Evolutionary conservation across 768 basidiomycete species (phyloP), one percentile per base, ranked within the genome.

Genomic region (Leucocoprinus birnbaumii): DNA sequence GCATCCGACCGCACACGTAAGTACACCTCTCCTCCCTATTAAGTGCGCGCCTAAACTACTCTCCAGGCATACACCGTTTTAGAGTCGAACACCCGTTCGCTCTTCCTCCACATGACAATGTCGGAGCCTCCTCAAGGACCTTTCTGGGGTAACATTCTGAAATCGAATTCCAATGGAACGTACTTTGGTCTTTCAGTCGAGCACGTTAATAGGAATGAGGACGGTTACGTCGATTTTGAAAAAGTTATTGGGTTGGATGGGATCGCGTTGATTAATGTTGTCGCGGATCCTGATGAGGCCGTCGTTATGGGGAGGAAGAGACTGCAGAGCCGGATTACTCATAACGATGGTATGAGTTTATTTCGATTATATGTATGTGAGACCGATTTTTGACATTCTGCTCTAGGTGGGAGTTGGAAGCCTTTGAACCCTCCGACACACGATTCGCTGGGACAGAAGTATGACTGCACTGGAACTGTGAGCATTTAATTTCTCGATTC

Each of bases 101-200:
- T 99, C 59, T 99, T 99, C 84, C 68, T 99, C 10, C 96, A 96
- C 63, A 89, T 96, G 78, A 98, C 97, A 0, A 96, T 91, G 76
- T 91, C 91, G 18, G 84, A 90, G 56, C 54, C 35, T 3, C 72
- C 77, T 14, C 79, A 82, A 0, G 78, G 74, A 19, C 90, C 87
- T 2, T 89, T 77, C 65, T 98, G 90, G 87, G 97, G 97, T 34
- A 89, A 83, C 64, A 87, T 98, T 61, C 80, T 94, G 57, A 96
- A 96, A 70, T 97, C 95, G 25, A 98, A 99, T 69, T 98, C 90
- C 26, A 99, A 99, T 63, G 97, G 97, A 35, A 99, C 97, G 0
- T 98, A 97, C 75, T 99, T 94, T 66, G 87, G 90, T 19, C 67
- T 94, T 10, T 91, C 94, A 0, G 64, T 91, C 37, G 88, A 91